Evolutionary conservation across 2,329 filamentous ascomycete species (phyloP), one percentile per base, ranked within the genome.

Genomic region (Aspergillus flavus): DNA sequence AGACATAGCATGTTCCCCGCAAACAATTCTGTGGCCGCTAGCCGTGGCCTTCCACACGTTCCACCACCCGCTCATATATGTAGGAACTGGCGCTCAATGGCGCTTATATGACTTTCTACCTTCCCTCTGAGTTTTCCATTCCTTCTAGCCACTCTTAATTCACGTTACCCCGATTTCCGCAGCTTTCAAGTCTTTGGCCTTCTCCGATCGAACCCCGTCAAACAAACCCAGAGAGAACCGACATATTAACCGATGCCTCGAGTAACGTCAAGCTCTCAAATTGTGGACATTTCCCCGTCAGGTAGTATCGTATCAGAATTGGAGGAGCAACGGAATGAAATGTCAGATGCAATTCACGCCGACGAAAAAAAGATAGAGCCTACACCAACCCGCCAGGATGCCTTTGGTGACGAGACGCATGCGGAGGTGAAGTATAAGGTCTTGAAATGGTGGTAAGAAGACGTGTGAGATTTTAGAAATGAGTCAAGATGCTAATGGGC

Each of bases 391-490:
- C 39, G 39, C 19, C 59, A 64, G 12, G 76, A 77, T 65, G 68
- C 72, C 9, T 77, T 77, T 61, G 75, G 75, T 2, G 64, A 77
- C 59, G 76, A 78, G 64, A 68, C 71, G 43, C 59, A 66, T 46
- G 69, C 73, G 14, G 78, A 80, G 58, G 78, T 84, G 55, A 78
- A 84, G 64, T 84, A 83, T 68, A 80, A 80, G 66, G 82, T 80
- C 1, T 77, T 83, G 74, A 73, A 74, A 43, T 85, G 82, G 83
- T 70, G 68, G 68, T 68, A 61, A 41, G 39, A 3, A 19, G n/a
- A 5, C 16, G 9, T 10, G 6, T n/a, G 3, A 2, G 16, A n/a
- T 19, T n/a, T 4, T 3, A 9, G 9, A 9, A n/a, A 9, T 3
- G 16, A 4, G 19, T 2, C 7, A 9, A 9, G 6, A 19, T 41